Evolutionary conservation across 192 early-diverging fungal genomes (phyloP).

Genomic region (Entomortierella chlamydospora): DNA sequence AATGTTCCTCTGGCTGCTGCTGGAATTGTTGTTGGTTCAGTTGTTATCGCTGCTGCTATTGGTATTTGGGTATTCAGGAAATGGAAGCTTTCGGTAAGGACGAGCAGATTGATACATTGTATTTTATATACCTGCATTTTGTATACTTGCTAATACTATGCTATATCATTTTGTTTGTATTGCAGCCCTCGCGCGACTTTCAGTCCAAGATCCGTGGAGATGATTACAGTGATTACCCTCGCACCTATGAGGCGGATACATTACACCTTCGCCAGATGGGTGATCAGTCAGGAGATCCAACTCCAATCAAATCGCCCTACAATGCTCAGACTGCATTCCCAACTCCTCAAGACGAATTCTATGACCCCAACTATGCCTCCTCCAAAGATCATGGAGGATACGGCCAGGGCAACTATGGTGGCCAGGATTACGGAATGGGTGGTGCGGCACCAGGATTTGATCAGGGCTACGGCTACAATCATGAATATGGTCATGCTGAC

Average conservation of each 20-base stretch:
- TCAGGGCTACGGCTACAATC: not conserved
- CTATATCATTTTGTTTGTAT: constrained; percentile 1
- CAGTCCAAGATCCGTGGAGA: constrained; percentile 61
- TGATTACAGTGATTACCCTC: constrained; percentile 43
- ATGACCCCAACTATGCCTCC: constrained; percentile 45
- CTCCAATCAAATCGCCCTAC: constrained; percentile 29
- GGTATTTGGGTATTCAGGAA: constrained; percentile 66
- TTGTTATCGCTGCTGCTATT: constrained; percentile 57
- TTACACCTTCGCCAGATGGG: constrained; percentile 56
- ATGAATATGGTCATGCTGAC: constrained; percentile 6
- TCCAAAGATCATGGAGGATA: constrained; percentile 32
- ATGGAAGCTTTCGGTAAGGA: constrained; percentile 61
- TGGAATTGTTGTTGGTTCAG: constrained; percentile 28
- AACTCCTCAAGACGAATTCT: constrained; percentile 23
- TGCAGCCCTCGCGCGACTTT: constrained; percentile 59
- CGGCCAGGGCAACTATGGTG: constrained; percentile 7
- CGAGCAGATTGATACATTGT: not conserved
- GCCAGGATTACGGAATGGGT: not conserved
- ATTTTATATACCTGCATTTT: not conserved
- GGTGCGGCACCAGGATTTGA: constrained; percentile 6
- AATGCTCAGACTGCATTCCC: constrained; percentile 20
- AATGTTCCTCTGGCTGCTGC: constrained; percentile 13
- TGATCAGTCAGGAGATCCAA: constrained; percentile 23
- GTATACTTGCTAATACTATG: not conserved
- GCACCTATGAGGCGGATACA: constrained; percentile 46